A percentile compares a stretch with the other conserved stretches of the same genome.
Evolutionary conservation across 139 green algal species (phyloP).

Genomic region (Chlamydomonas schloesseri): DNA sequence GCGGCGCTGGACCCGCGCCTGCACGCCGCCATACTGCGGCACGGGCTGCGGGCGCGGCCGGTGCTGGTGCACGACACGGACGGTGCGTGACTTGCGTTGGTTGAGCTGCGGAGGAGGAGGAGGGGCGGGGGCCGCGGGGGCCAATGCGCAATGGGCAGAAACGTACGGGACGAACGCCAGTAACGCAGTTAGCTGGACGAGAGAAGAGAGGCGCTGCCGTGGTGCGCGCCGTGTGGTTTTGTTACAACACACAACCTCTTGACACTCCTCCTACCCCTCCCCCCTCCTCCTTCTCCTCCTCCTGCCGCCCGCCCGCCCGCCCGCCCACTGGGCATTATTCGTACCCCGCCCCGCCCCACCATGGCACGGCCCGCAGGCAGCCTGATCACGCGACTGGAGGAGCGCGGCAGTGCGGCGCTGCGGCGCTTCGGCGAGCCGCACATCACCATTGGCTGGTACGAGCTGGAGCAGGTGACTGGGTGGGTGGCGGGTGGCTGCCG

Average conservation of each 20-base stretch:
- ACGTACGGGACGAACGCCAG: too few species aligned
- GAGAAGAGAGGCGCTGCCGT: too few species aligned
- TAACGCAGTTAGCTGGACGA: too few species aligned
- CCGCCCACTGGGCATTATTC: too few species aligned
- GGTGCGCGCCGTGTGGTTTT: too few species aligned
- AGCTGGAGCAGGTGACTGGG: conserved; percentile 45
- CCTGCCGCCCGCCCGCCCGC: too few species aligned
- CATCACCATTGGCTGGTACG: conserved; percentile 52
- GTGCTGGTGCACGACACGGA: conserved; percentile 55
- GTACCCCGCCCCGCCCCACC: neutral
- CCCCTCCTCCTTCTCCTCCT: too few species aligned
- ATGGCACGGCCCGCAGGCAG: conserved; percentile 7
- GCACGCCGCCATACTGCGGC: neutral
- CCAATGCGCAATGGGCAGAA: too few species aligned
- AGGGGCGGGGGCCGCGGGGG: too few species aligned
- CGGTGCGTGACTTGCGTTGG: conserved; percentile 20
- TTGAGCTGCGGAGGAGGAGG: neutral
- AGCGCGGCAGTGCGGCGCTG: neutral
- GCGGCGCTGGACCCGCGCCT: conserved; percentile 47
- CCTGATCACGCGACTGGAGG: conserved; percentile 41
- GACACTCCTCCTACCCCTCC: too few species aligned
- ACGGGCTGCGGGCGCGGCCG: conserved; percentile 28
- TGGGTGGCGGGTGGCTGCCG: too few species aligned
- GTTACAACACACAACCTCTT: too few species aligned
- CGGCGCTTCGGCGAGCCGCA: conserved; percentile 37